A percentile compares a stretch with the other conserved stretches of the same genome.
Conservation (phyloP, 768 basidiomycete species). For the Lyophyllum semitale region DNA sequence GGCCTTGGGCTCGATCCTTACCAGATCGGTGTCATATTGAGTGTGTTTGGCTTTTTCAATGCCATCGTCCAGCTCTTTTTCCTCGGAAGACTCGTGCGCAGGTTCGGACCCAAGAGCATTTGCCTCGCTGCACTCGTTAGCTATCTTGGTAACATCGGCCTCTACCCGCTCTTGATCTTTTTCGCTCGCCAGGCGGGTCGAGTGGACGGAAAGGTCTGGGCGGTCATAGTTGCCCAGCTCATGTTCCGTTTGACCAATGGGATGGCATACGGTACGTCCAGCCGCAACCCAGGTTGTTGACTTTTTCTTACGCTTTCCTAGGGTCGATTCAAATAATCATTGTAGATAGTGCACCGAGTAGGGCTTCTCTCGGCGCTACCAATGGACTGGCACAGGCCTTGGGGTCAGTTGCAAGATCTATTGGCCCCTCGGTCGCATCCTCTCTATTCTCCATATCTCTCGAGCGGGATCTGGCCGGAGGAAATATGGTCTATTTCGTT, state of each 20-base stretch:
- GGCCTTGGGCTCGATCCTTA: constrained; percentile 57
- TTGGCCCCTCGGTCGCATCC: constrained; percentile 40
- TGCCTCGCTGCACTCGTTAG: constrained; percentile 33
- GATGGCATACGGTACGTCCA: constrained; percentile 36
- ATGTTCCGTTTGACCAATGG: constrained; percentile 26
- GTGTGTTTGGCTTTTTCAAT: constrained; percentile 51
- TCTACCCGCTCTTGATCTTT: constrained; percentile 35
- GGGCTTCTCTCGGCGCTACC: constrained; percentile 47
- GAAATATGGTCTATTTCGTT: constrained; percentile 35
- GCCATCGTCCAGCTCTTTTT: constrained; percentile 51
- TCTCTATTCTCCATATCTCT: constrained; percentile 44
- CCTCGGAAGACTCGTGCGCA: constrained; percentile 45
- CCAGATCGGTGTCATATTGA: constrained; percentile 54
- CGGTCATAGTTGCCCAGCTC: constrained; percentile 35
- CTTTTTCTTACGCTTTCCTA: constrained; percentile 23
- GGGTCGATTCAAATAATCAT: constrained; percentile 49
- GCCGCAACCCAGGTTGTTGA: neutral
- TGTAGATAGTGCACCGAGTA: constrained; percentile 44
- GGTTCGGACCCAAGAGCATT: constrained; percentile 49
- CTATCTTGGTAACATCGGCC: constrained; percentile 17
- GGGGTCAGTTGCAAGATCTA: constrained; percentile 44
- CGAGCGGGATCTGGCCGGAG: constrained; percentile 36
- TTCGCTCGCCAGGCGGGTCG: constrained; percentile 34
- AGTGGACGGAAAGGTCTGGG: constrained; percentile 31
- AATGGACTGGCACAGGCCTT: constrained; percentile 61